Evolutionary conservation across 2,329 filamentous ascomycete genomes (phyloP).

Genomic region (Ophidiomyces ophidiicola): DNA sequence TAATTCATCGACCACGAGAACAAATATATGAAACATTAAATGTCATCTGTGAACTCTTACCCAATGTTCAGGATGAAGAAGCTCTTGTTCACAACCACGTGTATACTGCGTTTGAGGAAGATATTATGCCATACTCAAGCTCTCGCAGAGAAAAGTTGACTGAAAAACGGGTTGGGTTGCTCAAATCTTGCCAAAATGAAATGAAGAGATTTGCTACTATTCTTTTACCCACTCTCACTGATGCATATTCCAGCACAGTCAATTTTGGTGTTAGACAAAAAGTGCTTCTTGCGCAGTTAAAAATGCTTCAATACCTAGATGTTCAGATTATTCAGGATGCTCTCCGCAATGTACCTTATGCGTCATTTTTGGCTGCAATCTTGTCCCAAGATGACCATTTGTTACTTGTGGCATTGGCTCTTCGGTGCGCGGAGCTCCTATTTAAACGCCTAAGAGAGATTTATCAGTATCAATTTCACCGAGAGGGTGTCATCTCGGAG

Average conservation of each 20-base stretch:
- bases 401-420: constrained; percentile 68
- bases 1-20: constrained; percentile 89
- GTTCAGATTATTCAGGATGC: constrained; percentile 72
- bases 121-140: constrained; percentile 25
- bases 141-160: constrained; percentile 43
- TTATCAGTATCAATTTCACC: constrained; percentile 92
- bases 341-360: constrained; percentile 77
- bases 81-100: constrained; percentile 40
- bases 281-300: constrained; percentile 86
- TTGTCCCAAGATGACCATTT: constrained; percentile 90
- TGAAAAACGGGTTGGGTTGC: constrained; percentile 67
- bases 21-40: constrained; percentile 96
- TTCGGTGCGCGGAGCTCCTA: constrained; percentile 81
- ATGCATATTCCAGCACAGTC: constrained; percentile 94
- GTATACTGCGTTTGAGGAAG: constrained; percentile 35
- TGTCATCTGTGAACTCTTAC: constrained; percentile 88
- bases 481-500: constrained; percentile 88
- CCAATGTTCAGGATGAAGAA: constrained; percentile 49
- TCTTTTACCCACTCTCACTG: constrained; percentile 83
- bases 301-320: constrained; percentile 96
- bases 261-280: constrained; percentile 91
- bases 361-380: constrained; percentile 89
- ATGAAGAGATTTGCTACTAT: constrained; percentile 88
- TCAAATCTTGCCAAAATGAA: constrained; percentile 72
- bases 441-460: constrained; percentile 72